Base-by-base conservation (phyloP, 208 protist genomes). In the Wallacemonas sp. region DNA sequence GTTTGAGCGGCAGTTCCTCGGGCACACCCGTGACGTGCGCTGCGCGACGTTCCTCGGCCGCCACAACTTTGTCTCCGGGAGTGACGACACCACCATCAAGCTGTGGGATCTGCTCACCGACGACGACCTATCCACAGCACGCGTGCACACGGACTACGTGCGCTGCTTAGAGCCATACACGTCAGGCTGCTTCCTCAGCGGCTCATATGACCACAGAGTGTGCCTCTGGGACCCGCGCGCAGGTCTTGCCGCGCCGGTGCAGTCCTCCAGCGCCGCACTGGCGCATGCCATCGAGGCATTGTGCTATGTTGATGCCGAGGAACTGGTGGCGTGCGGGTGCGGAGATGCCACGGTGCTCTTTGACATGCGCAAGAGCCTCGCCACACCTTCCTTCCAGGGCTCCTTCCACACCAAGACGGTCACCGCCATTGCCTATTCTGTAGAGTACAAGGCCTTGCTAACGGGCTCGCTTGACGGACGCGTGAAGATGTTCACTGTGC, bases 381-480 rank as follows among this genome's bases (percentile, higher is more conserved):
- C 65, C 2, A 68, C 41, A 5, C 61, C 77, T 3, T 57, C 92
- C 5, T 77, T 76, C 32, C 67, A 87, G 29, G 74, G 71, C 61
- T 93, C 86, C 3, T 79, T 84, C 45, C 87, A 96, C 75, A 92
- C 85, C 3, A 96, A 96, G 65, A 72, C 90, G 25, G 84, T 96
- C n/a, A 73, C 76, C 14, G 18, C 81, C 20, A 29, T 96, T 26
- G 72, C 82, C 14, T 93, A 87, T 76, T 89, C 83, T 11, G 62
- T 67, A 11, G 77, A 82, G 48, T 61, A 89, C 59, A 82, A 86
- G 48, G 81, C 78, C 4, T 66, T 96, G 1, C 59, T 96, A 12
- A 87, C 85, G 8, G 87, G 77, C 8, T 82, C 85, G 7, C 76
- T 96, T 11, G 90, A 96, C 41, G 76, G 82, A 54, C 73, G 87